Evolutionary conservation across 768 basidiomycete species (phyloP).

Genomic region (Sarcodon aspratus): DNA sequence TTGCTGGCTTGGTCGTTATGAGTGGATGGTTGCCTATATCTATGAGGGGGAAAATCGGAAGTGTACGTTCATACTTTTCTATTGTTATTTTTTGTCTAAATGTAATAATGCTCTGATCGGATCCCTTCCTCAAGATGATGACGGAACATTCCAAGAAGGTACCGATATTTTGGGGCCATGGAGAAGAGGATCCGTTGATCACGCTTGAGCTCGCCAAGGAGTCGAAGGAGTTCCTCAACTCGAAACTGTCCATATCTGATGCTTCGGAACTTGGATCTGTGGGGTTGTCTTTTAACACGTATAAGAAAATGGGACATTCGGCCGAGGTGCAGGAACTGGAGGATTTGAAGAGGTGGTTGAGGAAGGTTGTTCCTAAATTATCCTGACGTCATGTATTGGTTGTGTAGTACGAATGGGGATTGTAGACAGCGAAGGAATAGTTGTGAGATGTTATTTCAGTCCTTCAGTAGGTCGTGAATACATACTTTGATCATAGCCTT

Average conservation of each 20-base stretch:
- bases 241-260: conserved; percentile 35
- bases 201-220: conserved; percentile 37
- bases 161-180: conserved; percentile 86
- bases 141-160: conserved; percentile 30
- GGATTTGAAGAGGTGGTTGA: conserved; percentile 64
- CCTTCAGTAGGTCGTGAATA: no score
- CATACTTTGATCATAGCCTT: no score
- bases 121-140: no score
- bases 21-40: conserved; percentile 65
- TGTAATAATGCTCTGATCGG: no score
- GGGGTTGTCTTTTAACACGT: conserved; percentile 60
- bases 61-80: conserved; percentile 29
- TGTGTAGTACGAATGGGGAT: no score
- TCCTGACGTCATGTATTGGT: no score
- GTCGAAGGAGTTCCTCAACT: conserved; percentile 46
- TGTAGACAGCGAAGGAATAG: no score
- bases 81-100: conserved; percentile 1
- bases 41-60: conserved; percentile 46
- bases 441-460: no score
- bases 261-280: conserved; percentile 26
- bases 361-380: conserved; percentile 33
- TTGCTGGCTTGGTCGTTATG: conserved; percentile 62
- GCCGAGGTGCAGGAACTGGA: conserved; percentile 53
- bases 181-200: conserved; percentile 66
- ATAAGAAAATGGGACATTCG: conserved; percentile 58